Evolutionary conservation across 805 yeast genomes (phyloP), one percentile per base, ranked within the genome.

Genomic region (Cephaloascus fragrans): DNA sequence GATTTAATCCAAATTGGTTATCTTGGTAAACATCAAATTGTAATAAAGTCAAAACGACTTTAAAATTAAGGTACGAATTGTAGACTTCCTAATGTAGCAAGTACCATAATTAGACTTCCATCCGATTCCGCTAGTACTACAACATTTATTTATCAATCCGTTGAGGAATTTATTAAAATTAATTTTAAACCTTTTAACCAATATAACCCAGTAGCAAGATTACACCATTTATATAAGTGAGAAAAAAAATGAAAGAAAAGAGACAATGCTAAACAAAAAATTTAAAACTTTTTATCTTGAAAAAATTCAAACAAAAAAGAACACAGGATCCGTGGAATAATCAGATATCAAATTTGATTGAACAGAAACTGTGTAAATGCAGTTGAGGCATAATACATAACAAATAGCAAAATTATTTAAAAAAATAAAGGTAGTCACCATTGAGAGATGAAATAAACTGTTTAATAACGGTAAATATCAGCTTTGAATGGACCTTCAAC

Each of bases 401-500:
- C 28, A 23, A 23, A 12, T 23, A 12, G 12, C 12, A 23, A 23
- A 23, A 23, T 6, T 6, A 23, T 8, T n/a, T n/a, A 23, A 6
- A 23, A 23, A 23, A 23, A 6, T 23, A 23, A 23, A 23, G 28
- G 28, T 8, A 23, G 28, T 8, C 28, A 23, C 28, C 12, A n/a
- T 23, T 23, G 28, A 23, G 28, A 8, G 6, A 23, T n/a, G n/a
- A n/a, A n/a, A n/a, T n/a, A n/a, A n/a, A n/a, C n/a, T n/a, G 28
- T 23, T 23, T 86, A 90, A 75, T 90, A 90, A 76, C 97, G 85
- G 94, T 90, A 90, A 75, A 82, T 85, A 57, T 90, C 97, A 59
- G 95, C 82, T 83, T 90, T 90, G 95, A 58, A 90, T 57, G 98
- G 98, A 75, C 98, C 98, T 66, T 81, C 83, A 56, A 64, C 62